phyloP scores from a whole-genome alignment of 176 grass and related monocot species.

The Pontederia crassipes region DNA sequence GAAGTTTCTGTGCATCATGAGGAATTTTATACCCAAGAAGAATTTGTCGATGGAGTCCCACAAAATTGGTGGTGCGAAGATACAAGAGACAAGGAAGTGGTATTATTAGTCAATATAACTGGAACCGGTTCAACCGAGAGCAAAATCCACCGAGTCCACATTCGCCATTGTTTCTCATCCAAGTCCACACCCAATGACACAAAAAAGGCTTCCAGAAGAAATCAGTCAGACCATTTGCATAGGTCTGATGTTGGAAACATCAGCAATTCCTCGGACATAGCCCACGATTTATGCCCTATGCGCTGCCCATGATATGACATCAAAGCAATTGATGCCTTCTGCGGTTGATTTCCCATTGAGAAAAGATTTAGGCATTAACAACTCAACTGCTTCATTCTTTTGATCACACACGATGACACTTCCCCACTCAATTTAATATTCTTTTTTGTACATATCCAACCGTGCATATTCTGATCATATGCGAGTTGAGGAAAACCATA shows the following conservation, averaged over 20 bases:
- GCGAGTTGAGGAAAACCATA: too few relatives aligned
- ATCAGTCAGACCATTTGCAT: conserved; percentile 34
- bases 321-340: too few relatives aligned
- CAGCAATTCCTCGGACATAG: conserved; percentile 18
- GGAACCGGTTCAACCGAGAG: conserved; percentile 55
- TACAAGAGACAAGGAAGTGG: conserved; percentile 65
- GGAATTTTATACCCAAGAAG: conserved; percentile 82
- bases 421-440: too few relatives aligned
- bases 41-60: conserved; percentile 76
- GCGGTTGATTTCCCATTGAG: too few relatives aligned
- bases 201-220: conserved; percentile 49
- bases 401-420: too few relatives aligned
- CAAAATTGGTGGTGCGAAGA: conserved; percentile 95
- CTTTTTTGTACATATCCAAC: too few relatives aligned
- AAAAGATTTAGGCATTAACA: too few relatives aligned
- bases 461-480: too few relatives aligned
- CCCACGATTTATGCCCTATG: too few relatives aligned
- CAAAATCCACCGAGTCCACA: conserved; percentile 47
- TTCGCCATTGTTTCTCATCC: conserved; percentile 49
- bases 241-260: conserved; percentile 54
- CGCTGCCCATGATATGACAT: too few relatives aligned
- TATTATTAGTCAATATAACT: conserved; percentile 49
- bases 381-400: too few relatives aligned
- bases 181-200: conserved; percentile 13
- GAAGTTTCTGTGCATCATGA: conserved; percentile 77